A percentile compares a stretch with the other conserved stretches of the same genome.
phyloP scores from a whole-genome alignment of 352 stramenopile genomes.

The Phytophthora podocarpi region DNA sequence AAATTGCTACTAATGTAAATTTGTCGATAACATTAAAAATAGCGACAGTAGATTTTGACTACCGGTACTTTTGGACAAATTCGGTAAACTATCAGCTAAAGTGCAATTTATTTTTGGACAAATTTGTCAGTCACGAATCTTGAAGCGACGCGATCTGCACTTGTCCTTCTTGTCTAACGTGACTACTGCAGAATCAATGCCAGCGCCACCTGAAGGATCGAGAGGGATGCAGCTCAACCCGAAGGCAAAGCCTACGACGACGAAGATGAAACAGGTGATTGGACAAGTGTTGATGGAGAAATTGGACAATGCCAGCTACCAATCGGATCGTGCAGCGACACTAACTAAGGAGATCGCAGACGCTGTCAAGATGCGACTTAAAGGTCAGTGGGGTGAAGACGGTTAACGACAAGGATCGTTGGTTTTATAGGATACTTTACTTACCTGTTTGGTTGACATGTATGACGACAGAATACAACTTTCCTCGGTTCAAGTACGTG shows the following conservation, averaged over 20 bases:
- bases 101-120: no score
- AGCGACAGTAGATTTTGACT: no score
- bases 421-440: no score
- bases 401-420: no score
- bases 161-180: conserved; percentile 4
- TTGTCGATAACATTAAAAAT: no score
- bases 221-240: conserved; percentile 60
- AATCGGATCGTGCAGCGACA: conserved; percentile 73
- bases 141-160: conserved; percentile 23
- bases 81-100: no score
- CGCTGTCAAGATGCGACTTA: conserved; percentile 80
- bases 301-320: conserved; percentile 62
- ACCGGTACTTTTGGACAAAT: no score
- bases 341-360: conserved; percentile 90
- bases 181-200: conserved; percentile 42
- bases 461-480: conserved; percentile 61
- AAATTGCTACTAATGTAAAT: no score
- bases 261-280: conserved; percentile 85
- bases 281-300: conserved; percentile 69
- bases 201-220: conserved; percentile 46
- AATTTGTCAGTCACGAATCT: no score
- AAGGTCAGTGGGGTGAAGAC: conserved; percentile 49
- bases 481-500: conserved; percentile 90
- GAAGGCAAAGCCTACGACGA: conserved; percentile 61
- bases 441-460: no score